Base-by-base conservation (phyloP, 169 alveolate species). In the Eimeria sp. region DNA sequence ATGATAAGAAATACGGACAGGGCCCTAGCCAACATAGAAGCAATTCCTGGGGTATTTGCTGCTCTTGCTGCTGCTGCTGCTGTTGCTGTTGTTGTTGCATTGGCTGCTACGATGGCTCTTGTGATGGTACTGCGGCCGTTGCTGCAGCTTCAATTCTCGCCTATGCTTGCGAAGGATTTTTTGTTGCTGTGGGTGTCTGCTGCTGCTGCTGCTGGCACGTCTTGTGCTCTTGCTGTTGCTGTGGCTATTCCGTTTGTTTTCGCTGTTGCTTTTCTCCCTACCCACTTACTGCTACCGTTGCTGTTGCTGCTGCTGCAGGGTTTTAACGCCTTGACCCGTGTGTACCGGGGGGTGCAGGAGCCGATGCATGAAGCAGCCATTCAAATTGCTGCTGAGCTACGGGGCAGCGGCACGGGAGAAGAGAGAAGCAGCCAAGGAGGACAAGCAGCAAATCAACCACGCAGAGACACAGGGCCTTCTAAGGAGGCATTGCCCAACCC, bases 361-460 rank as follows among this genome's bases (percentile, higher is more conserved):
- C 98, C 98, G 45, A 97, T 97, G 97, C 97, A 96, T 95, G 97
- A 97, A 47, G 98, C 98, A 34, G 96, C 98, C 27, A 51, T 94
- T 58, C 63, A 94, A 80, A 57, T 78, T 18, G 89, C 87, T 9
- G 92, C 51, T 14, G 90, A 65, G 57, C 70, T 30, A 49, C 49
- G 40, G 43, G 78, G 45, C 16, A 78, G 70, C n/a, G n/a, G 27
- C 11, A 25, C 70, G 13, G 40, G 51, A 25, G 75, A 20, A 51
- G 43, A 51, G 70, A 57, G 78, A 51, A 7, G 49, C 54, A 47
- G 25, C 57, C 30, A 40, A 11, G 22, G 30, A 18, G 47, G 95
- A 34, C 75, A 45, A 34, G 87, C 87, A 34, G 58, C 91, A 72
- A 78, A 43, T 25, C 49, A 57, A 34, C 40, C 40, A 65, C 90